Evolutionary conservation across 306 rosid species (phyloP), one percentile per base, ranked within the genome.

Genomic region (Sicyos baderoa): DNA sequence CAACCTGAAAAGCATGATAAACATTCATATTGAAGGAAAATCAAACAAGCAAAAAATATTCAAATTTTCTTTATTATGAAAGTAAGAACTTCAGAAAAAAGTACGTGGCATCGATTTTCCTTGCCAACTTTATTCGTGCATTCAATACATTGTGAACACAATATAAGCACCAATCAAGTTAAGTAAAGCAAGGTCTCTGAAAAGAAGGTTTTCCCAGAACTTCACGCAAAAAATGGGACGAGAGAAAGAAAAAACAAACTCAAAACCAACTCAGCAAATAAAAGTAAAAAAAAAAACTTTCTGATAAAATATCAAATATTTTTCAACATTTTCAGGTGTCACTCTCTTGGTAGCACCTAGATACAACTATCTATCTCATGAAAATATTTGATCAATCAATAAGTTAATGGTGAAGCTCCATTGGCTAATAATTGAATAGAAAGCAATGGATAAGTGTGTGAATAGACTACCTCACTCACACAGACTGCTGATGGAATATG

Each of bases 401-500:
- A 54, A 54, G 15, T 23, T 56, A 56, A 56, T 56, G 60, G 32
- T 21, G 60, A 54, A 9, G 4, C 35, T 56, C 13, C 35, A 23
- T 10, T 15, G 1, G 35, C 16, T 5, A 12, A 64, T 64, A 19
- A 18, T 10, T 64, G 53, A 14, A 37, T 40, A 12, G 16, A 62
- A 64, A 64, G 29, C 52, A 64, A 64, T 19, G 35, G 11, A 64
- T 18, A 64, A 44, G 15, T 32, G 19, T 45, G 35, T 42, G 70
- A 40, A 42, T 40, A 11, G 70, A 19, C 22, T 92, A 92, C 98
- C 98, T 92, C 98, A 21, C 96, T 92, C 72, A 92, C 88, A 82
- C 98, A 89, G n/a, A 80, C 86, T 55, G 98, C 96, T 16, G 85
- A 83, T 49, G 98, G 98, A 77, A 89, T 82, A 80, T 92, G 95